Evolutionary conservation across 2,329 filamentous ascomycete genomes (phyloP).

Genomic region (Epichloe sibirici): DNA sequence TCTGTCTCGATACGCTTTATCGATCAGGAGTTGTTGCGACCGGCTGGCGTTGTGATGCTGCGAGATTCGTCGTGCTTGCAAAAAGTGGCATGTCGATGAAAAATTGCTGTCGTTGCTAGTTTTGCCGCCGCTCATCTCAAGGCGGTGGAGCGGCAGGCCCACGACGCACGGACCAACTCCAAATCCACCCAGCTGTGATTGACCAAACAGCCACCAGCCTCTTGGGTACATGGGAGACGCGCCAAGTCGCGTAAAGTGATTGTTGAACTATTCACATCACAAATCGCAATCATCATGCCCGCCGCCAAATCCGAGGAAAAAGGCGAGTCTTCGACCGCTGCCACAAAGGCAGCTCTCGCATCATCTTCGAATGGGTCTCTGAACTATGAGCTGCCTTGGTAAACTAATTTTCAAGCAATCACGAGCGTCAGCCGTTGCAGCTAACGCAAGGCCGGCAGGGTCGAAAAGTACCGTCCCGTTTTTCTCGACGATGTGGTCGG

Average conservation of each 20-base stretch:
- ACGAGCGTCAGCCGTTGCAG: neutral
- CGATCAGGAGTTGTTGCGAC: neutral
- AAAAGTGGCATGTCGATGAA: conserved; percentile 4
- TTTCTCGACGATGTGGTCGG: conserved; percentile 95
- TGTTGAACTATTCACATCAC: conserved; percentile 10
- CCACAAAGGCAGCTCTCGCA: conserved; percentile 42
- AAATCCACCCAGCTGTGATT: neutral
- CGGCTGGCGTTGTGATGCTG: neutral
- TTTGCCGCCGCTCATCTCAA: conserved; percentile 8
- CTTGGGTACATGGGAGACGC: conserved; percentile 15
- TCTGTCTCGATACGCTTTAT: no score
- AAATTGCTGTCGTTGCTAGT: conserved; percentile 4
- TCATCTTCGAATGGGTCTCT: conserved; percentile 35
- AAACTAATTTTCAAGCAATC: conserved; percentile 7
- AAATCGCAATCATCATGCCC: conserved; percentile 34
- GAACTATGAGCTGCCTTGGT: conserved; percentile 74
- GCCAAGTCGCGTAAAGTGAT: conserved; percentile 28
- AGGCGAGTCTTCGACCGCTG: conserved; percentile 50
- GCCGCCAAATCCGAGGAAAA: conserved; percentile 35
- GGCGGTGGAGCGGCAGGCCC: conserved; percentile 18
- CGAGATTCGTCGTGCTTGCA: neutral
- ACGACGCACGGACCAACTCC: conserved; percentile 17
- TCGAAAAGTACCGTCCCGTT: conserved; percentile 93
- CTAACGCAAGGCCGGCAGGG: conserved; percentile 43
- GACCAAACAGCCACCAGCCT: neutral